Percentiles rank a stretch among this genome's conserved stretches.
These are phyloP conservation scores for Leccinum pseudoinsigne DNA, from an alignment of 1,284 basidiomycete genomes.

Conservation along the genomic window DNA sequence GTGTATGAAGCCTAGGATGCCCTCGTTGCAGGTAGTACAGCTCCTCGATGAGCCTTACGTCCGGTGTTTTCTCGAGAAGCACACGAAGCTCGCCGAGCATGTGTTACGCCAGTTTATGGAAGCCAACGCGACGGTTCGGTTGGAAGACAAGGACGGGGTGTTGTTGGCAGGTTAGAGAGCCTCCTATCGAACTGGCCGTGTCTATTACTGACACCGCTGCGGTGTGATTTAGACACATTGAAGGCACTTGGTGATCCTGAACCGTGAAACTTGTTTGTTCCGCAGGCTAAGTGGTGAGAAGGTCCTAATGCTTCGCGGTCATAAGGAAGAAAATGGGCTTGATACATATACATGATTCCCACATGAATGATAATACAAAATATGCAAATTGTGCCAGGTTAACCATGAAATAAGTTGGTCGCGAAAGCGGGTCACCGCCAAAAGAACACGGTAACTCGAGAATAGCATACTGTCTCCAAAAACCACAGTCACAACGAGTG, in stretches of 20 bases:
- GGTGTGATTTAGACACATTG: neutral
- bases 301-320: neutral
- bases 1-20: too few relatives aligned
- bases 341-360: constrained; percentile 22
- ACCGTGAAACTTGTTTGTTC: neutral
- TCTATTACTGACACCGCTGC: neutral
- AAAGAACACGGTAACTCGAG: constrained; percentile 7
- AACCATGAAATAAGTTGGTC: constrained; percentile 23
- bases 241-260: neutral
- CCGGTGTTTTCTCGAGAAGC: too few relatives aligned
- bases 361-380: constrained; percentile 32
- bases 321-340: constrained; percentile 4
- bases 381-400: constrained; percentile 23
- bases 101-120: constrained; percentile 11
- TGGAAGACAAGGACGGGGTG: constrained; percentile 29
- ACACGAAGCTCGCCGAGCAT: constrained; percentile 9
- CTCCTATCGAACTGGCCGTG: neutral
- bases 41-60: too few relatives aligned
- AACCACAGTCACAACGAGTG: constrained; percentile 31
- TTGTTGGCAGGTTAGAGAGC: constrained; percentile 23
- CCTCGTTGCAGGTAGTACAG: too few relatives aligned
- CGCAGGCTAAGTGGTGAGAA: neutral
- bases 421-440: constrained; percentile 18
- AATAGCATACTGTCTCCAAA: constrained; percentile 5
- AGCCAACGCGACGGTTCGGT: constrained; percentile 11